A percentile compares a stretch with the other conserved stretches of the same genome.
phyloP scores from a whole-genome alignment of 352 stramenopile species.

The Phytophthora niederhauseri region DNA sequence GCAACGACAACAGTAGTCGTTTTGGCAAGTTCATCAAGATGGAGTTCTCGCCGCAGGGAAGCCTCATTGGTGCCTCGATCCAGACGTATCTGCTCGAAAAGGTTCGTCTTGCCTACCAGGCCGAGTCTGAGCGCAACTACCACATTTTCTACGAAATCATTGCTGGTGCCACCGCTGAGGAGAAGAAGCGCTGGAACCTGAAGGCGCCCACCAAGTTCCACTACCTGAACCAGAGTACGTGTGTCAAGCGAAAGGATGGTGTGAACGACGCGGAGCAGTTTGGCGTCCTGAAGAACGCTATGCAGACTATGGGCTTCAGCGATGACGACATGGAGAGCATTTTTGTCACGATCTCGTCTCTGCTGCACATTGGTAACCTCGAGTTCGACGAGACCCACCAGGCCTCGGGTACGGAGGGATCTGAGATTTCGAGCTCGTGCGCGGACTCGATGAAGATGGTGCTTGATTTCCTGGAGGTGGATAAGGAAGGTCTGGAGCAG shows the following conservation, averaged over 20 bases:
- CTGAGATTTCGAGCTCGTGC: conserved; percentile 56
- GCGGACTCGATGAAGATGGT: conserved; percentile 79
- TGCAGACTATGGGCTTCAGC: conserved; percentile 89
- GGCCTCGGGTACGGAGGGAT: conserved; percentile 70
- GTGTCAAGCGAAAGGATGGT: conserved; percentile 82
- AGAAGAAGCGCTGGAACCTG: conserved; percentile 73
- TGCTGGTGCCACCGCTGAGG: conserved; percentile 62
- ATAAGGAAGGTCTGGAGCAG: conserved; percentile 85
- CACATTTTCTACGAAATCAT: conserved; percentile 97
- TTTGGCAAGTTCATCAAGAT: conserved; percentile 99
- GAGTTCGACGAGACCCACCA: conserved; percentile 81
- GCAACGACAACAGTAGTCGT: conserved; percentile 97
- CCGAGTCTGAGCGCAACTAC: conserved; percentile 94
- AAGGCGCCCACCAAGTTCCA: conserved; percentile 75
- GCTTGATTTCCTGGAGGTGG: conserved; percentile 89
- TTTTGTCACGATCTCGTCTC: conserved; percentile 89
- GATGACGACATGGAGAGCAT: conserved; percentile 92
- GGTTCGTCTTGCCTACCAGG: conserved; percentile 94
- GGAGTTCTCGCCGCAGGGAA: conserved; percentile 84
- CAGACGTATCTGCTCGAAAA: conserved; percentile 98
- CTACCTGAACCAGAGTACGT: conserved; percentile 92
- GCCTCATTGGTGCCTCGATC: conserved; percentile 92
- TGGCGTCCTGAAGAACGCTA: conserved; percentile 68
- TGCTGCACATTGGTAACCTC: conserved; percentile 97
- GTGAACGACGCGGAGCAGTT: conserved; percentile 93